Percentiles rank a stretch among this genome's conserved stretches.
Conservation (phyloP, 208 protist species). For the Leishmania major region DNA sequence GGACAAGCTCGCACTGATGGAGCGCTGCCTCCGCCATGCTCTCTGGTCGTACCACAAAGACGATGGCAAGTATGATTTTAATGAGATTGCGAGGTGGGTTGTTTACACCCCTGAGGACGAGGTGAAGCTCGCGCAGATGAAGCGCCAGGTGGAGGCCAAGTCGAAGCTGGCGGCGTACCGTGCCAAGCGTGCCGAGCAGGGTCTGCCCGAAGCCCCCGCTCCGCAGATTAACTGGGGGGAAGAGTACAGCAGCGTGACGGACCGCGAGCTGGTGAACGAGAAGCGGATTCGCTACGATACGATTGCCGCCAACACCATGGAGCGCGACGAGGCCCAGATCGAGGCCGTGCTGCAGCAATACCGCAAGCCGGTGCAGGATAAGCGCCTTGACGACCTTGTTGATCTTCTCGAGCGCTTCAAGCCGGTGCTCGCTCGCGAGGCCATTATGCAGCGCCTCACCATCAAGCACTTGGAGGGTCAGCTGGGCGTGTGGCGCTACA, state of each 20-base stretch:
- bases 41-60: slow-evolving; percentile 93
- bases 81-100: slow-evolving; percentile 89
- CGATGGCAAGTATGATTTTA: slow-evolving; percentile 86
- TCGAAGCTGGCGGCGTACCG: slow-evolving; percentile 77
- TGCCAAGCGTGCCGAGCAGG: slow-evolving; percentile 61
- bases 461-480: slow-evolving; percentile 94
- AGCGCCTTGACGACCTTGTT: slow-evolving; percentile 87
- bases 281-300: slow-evolving; percentile 91
- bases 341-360: slow-evolving; percentile 88
- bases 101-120: slow-evolving; percentile 92
- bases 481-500: slow-evolving; percentile 92
- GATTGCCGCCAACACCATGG: slow-evolving; percentile 73
- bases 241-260: slow-evolving; percentile 77
- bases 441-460: slow-evolving; percentile 92
- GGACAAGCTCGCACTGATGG: slow-evolving; percentile 91
- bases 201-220: slow-evolving; percentile 56
- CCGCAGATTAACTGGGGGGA: slow-evolving; percentile 80
- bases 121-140: slow-evolving; percentile 72
- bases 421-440: slow-evolving; percentile 91
- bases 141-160: slow-evolving; percentile 80
- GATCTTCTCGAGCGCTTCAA: slow-evolving; percentile 93
- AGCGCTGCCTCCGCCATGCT: slow-evolving; percentile 91
- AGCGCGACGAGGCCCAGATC: slow-evolving; percentile 86
- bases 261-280: slow-evolving; percentile 88
- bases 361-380: slow-evolving; percentile 81